phyloP scores from a whole-genome alignment of 768 basidiomycete species.

The Gymnopilus junonius region DNA sequence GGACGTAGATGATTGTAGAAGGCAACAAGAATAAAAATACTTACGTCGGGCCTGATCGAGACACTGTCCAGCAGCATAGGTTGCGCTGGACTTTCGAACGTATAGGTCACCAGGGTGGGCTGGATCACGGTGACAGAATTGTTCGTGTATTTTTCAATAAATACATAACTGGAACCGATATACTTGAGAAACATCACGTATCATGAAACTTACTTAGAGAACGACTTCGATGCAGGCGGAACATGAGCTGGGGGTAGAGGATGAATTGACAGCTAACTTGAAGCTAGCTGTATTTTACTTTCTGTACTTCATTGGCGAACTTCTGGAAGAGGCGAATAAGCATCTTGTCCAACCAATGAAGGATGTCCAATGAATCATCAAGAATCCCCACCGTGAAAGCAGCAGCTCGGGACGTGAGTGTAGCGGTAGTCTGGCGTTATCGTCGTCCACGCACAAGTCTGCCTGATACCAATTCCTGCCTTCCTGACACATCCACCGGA shows the following conservation, averaged over 20 bases:
- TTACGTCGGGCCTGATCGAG: slow-evolving; percentile 97
- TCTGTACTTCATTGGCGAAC: slow-evolving; percentile 96
- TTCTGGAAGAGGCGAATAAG: slow-evolving; percentile 98
- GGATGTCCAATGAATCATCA: slow-evolving; percentile 94
- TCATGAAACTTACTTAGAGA: slow-evolving; percentile 96
- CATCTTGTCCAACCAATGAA: slow-evolving; percentile 98
- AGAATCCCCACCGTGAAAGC: slow-evolving; percentile 99
- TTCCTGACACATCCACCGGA: slow-evolving; percentile 98
- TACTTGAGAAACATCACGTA: not conserved
- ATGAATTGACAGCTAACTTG: slow-evolving; percentile 94
- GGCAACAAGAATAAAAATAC: slow-evolving; percentile 92
- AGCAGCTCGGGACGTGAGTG: slow-evolving; percentile 97
- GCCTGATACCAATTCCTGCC: slow-evolving; percentile 98
- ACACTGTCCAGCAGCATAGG: slow-evolving; percentile 99
- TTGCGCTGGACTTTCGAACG: slow-evolving; percentile 86
- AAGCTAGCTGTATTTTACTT: slow-evolving; percentile 97
- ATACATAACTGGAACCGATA: slow-evolving; percentile 72
- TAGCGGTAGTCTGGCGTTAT: slow-evolving; percentile 96
- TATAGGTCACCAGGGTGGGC: slow-evolving; percentile 98
- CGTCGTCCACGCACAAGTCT: slow-evolving; percentile 98
- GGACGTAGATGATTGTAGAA: slow-evolving; percentile 99
- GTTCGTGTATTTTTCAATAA: slow-evolving; percentile 98
- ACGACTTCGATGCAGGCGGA: slow-evolving; percentile 95
- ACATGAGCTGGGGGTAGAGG: slow-evolving; percentile 99
- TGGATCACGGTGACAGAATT: slow-evolving; percentile 99